These are phyloP conservation scores for Pyrenochaeta sp. DNA, from an alignment of 2,329 filamentous ascomycete genomes.

Conservation along the genomic window DNA sequence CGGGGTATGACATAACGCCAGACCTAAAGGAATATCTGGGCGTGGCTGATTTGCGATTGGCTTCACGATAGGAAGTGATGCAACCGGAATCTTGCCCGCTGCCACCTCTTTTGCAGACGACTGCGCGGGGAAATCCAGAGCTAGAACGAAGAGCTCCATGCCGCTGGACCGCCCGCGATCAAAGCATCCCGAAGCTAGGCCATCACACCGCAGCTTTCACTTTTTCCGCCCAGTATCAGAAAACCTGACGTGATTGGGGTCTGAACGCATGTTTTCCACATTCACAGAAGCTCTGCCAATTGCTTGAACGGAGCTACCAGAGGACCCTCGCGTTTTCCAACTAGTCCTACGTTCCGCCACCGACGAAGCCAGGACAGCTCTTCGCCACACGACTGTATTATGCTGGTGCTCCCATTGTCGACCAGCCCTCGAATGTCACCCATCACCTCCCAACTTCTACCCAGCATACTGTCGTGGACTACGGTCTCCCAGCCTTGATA, in stretches of 20 bases:
- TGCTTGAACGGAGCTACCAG: background rate
- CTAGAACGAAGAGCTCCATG: background rate
- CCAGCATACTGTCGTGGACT: background rate
- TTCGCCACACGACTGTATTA: background rate
- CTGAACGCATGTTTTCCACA: background rate
- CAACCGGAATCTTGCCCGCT: background rate
- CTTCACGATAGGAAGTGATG: background rate
- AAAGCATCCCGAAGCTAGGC: background rate
- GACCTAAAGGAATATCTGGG: background rate
- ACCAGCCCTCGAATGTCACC: background rate
- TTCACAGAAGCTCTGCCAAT: background rate
- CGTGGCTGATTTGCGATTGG: background rate
- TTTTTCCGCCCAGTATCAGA: background rate
- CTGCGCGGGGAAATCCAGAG: background rate
- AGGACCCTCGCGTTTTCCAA: constrained; percentile 3
- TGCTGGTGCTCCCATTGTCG: background rate
- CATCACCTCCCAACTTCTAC: background rate
- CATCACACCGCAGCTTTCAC: background rate
- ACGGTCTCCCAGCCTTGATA: background rate
- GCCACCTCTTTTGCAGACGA: background rate
- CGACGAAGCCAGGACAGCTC: background rate
- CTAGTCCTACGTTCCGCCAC: constrained; percentile 9
- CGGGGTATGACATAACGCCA: background rate
- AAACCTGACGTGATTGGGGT: background rate
- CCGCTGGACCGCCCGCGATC: background rate